A percentile compares a stretch with the other conserved stretches of the same genome.
phyloP scores from a whole-genome alignment of 2,329 filamentous ascomycete species.

The Dendrostoma leiphaemia region DNA sequence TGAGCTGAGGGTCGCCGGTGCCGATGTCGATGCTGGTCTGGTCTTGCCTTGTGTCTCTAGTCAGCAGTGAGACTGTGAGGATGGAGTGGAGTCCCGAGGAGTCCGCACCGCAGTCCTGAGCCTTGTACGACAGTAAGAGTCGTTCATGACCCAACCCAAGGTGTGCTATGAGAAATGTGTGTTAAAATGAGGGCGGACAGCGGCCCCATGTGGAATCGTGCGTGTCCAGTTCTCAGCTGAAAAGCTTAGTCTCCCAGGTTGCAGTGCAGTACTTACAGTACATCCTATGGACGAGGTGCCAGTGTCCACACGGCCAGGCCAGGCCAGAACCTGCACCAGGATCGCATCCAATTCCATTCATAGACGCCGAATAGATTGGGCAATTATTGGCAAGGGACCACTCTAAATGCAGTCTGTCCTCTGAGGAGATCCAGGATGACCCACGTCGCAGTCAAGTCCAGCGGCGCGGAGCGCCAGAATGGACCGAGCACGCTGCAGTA shows the following conservation, averaged over 20 bases:
- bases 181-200: background rate
- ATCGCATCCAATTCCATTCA: background rate
- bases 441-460: background rate
- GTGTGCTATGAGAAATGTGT: background rate
- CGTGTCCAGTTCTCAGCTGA: slow-evolving; percentile 17
- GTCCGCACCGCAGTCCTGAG: slow-evolving; percentile 5
- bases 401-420: background rate
- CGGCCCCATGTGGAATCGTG: slow-evolving; percentile 16
- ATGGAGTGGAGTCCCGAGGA: background rate
- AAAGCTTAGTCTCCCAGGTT: slow-evolving; percentile 18
- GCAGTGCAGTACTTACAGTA: too few relatives aligned
- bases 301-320: slow-evolving; percentile 6
- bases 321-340: background rate
- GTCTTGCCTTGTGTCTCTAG: too few relatives aligned
- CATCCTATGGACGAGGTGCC: too few relatives aligned
- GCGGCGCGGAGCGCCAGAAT: slow-evolving; percentile 4
- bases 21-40: background rate
- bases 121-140: slow-evolving; percentile 1
- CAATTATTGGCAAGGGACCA: background rate
- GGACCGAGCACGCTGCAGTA: slow-evolving; percentile 3
- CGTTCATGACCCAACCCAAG: background rate
- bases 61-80: background rate
- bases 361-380: background rate
- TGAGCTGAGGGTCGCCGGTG: background rate
- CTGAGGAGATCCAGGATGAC: background rate